phyloP scores from a whole-genome alignment of 306 rosid genomes.

The Acacia acuminata region DNA sequence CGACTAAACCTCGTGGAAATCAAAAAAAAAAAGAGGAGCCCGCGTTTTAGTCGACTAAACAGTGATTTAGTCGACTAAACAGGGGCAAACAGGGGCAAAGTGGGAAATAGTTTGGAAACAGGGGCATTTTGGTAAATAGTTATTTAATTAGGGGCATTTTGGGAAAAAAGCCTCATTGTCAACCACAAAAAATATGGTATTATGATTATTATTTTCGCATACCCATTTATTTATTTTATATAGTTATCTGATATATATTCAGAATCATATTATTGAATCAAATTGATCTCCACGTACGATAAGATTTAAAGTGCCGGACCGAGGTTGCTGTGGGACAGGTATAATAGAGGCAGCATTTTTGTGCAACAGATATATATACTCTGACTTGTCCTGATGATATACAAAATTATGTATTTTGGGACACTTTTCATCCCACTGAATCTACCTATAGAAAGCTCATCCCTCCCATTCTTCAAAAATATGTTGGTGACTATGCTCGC shows the following conservation, averaged over 20 bases:
- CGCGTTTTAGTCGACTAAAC: too few relatives aligned
- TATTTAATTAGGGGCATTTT: too few relatives aligned
- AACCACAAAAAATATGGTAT: conserved; percentile 53
- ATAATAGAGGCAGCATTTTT: conserved; percentile 41
- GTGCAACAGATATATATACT: conserved; percentile 44
- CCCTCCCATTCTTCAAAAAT: conserved; percentile 32
- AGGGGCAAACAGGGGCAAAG: too few relatives aligned
- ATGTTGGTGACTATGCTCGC: conserved; percentile 18
- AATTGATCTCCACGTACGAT: too few relatives aligned
- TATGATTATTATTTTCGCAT: not conserved
- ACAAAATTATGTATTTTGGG: conserved; percentile 62
- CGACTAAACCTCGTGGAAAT: too few relatives aligned
- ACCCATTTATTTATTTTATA: not conserved
- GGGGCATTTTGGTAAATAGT: too few relatives aligned
- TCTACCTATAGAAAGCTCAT: conserved; percentile 38
- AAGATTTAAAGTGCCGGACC: conserved; percentile 22
- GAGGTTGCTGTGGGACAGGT: conserved; percentile 79
- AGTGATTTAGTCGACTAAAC: too few relatives aligned
- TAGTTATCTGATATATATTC: not conserved
- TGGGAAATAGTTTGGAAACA: too few relatives aligned
- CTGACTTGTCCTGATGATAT: conserved; percentile 37
- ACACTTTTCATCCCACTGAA: conserved; percentile 71
- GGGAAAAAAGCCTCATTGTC: too few relatives aligned
- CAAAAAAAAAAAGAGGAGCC: too few relatives aligned
- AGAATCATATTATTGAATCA: not conserved